Evolutionary conservation across 1,284 basidiomycete species (phyloP).

Genomic region (Trametes polyzona): DNA sequence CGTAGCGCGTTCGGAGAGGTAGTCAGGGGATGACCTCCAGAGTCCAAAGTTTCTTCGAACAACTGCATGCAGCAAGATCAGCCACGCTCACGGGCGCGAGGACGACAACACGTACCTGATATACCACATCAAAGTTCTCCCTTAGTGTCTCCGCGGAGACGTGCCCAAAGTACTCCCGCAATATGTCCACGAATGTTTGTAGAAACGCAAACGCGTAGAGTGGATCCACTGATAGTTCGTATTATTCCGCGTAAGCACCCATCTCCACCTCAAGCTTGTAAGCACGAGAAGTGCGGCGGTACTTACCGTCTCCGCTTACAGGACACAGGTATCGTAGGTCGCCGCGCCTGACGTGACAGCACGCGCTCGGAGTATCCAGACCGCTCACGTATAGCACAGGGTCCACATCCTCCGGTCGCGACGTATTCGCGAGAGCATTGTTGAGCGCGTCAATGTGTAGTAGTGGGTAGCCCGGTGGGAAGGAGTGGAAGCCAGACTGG

Average conservation of each 20-base stretch:
- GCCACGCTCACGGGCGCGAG: not conserved
- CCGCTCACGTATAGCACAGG: conserved; percentile 70
- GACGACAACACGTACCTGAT: conserved; percentile 65
- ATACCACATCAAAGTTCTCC: conserved; percentile 96
- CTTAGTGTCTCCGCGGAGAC: conserved; percentile 75
- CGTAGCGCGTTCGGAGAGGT: conserved; percentile 92
- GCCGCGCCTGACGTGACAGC: conserved; percentile 80
- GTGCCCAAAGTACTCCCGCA: conserved; percentile 87
- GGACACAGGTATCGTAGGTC: conserved; percentile 83
- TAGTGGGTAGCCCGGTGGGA: conserved; percentile 78
- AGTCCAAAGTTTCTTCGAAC: conserved; percentile 93
- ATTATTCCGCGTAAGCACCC: no score
- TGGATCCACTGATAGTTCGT: conserved; percentile 89
- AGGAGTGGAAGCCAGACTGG: conserved; percentile 87
- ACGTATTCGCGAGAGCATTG: conserved; percentile 63
- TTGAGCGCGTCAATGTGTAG: conserved; percentile 88
- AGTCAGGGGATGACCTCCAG: conserved; percentile 90
- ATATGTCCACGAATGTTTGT: conserved; percentile 81
- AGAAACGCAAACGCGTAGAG: conserved; percentile 90
- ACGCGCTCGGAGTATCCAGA: conserved; percentile 61
- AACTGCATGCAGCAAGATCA: conserved; percentile 53
- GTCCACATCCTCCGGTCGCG: conserved; percentile 60
- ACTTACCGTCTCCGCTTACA: conserved; percentile 78
- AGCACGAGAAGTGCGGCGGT: no score
- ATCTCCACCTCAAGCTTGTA: no score